These are phyloP conservation scores for Cyclotella sp. DNA, from an alignment of 108 stramenopile genomes.

Conservation along the genomic window DNA sequence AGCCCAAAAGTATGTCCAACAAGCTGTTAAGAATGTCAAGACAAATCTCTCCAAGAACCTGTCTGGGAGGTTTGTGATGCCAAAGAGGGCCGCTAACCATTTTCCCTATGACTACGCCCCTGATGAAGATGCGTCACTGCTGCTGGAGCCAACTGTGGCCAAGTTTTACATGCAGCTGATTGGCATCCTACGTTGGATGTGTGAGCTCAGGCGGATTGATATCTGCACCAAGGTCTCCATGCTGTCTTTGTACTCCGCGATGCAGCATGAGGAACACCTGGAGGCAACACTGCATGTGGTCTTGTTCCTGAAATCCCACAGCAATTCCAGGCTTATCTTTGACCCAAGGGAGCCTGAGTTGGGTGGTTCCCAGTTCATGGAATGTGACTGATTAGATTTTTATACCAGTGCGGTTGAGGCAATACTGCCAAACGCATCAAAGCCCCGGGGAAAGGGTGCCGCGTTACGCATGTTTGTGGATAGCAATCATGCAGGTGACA, in stretches of 20 bases:
- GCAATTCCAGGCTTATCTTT: slow-evolving; percentile 41
- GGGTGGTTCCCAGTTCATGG: not conserved
- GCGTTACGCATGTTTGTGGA: too few species aligned
- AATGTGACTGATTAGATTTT: slow-evolving; percentile 18
- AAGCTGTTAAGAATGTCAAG: slow-evolving; percentile 25
- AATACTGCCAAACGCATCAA: too few species aligned
- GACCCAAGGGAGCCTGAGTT: slow-evolving; percentile 35
- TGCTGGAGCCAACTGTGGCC: slow-evolving; percentile 4
- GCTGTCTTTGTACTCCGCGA: slow-evolving; percentile 43
- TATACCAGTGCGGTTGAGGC: too few species aligned
- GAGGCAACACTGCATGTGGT: slow-evolving; percentile 41
- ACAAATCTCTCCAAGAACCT: slow-evolving; percentile 4
- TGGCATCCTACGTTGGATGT: slow-evolving; percentile 58
- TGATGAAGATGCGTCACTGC: not conserved
- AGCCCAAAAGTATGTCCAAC: slow-evolving; percentile 31
- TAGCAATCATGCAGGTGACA: too few species aligned
- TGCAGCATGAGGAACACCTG: slow-evolving; percentile 54
- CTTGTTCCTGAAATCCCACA: slow-evolving; percentile 32
- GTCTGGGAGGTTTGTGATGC: not conserved
- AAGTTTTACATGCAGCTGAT: slow-evolving; percentile 32
- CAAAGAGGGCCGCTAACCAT: slow-evolving; percentile 20
- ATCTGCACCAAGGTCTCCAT: slow-evolving; percentile 53
- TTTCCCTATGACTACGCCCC: slow-evolving; percentile 31
- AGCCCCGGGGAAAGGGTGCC: too few species aligned
- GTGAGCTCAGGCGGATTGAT: slow-evolving; percentile 60